Evolutionary conservation across 2,329 filamentous ascomycete genomes (phyloP), one percentile per base, ranked within the genome.

Genomic region (Diaporthe longicolla): DNA sequence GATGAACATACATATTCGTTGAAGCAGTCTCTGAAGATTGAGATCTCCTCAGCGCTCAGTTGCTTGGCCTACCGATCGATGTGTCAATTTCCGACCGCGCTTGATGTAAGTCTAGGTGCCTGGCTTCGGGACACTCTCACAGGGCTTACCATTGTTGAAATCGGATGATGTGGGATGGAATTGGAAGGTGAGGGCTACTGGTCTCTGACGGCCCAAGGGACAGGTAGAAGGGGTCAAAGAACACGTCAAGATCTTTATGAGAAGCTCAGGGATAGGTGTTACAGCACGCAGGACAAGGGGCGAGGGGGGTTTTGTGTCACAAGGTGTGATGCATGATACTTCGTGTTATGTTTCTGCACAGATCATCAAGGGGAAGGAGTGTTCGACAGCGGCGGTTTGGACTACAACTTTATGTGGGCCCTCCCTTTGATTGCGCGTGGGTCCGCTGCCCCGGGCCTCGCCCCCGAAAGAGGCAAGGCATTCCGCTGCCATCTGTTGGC

Each of bases 11-110:
- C 74, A 35, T 75, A 75, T 75, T 75, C 74, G 29, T 74, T 75
- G 68, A 75, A 75, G 68, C 74, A 75, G 9, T 75, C 72, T 24
- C 55, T 58, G 72, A 75, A 74, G 74, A 75, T 75, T 48, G 74
- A 59, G 26, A 75, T 75, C 72, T 75, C 72, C 61, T 75, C 74
- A 48, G 72, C 24, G 55, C 74, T 72, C 68, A 75, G 29, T 5
- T 71, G 55, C 59, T 58, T 75, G 59, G 74, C n/a, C 74, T 75
- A 35, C 58, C 7, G 35, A 15, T 63, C 29, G 10, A 43, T 11
- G 32, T 21, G 69, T 71, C 43, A 66, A n/a, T 50, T n/a, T 15
- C 21, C 24, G n/a, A 19, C 10, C 13, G 43, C 5, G 8, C n/a
- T 32, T 37, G 3, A 37, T 37, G 26, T 37, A 24, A 1, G 10